Evolutionary conservation across 768 basidiomycete species (phyloP).

Genomic region (Termitomyces sp.): DNA sequence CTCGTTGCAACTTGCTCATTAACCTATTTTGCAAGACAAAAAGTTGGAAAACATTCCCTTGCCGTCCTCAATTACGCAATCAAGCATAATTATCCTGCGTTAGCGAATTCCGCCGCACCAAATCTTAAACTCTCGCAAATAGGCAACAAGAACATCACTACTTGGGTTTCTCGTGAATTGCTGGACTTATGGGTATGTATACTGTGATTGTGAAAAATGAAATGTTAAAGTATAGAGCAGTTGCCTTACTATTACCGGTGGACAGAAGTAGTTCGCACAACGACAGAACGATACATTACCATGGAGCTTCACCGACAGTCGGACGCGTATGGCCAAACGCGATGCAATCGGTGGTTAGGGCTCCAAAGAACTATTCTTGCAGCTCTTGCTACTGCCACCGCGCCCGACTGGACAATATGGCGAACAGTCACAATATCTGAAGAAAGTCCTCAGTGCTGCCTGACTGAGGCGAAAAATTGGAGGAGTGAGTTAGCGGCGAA

Average conservation of each 20-base stretch:
- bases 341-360: background rate
- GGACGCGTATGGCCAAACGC: background rate
- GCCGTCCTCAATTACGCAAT: background rate
- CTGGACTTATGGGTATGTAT: background rate
- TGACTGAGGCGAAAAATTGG: background rate
- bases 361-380: background rate
- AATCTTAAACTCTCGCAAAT: background rate
- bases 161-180: background rate
- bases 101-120: background rate
- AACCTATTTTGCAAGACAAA: background rate
- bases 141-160: background rate
- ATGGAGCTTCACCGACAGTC: background rate
- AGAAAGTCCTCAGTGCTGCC: background rate
- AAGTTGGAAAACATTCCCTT: background rate
- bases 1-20: too few relatives aligned
- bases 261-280: background rate
- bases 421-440: background rate
- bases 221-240: background rate
- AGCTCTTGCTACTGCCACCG: background rate
- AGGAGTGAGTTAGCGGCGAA: background rate
- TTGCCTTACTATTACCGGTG: background rate
- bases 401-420: background rate
- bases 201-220: background rate
- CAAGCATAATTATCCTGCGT: background rate
- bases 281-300: background rate